Conservation (phyloP, 164 flowering plant genomes). For the Stephania japonica region DNA sequence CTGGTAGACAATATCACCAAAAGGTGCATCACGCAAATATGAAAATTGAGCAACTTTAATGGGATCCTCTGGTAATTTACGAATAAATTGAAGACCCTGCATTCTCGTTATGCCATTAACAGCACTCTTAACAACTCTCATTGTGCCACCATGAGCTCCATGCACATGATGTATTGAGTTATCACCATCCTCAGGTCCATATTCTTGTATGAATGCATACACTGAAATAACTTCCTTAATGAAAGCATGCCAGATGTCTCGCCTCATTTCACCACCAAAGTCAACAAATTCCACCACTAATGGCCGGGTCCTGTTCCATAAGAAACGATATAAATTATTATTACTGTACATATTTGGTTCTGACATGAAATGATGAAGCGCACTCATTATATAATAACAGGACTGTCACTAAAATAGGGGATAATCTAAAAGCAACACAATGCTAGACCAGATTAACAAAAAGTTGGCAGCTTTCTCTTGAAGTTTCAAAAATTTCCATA, state of each 20-base stretch:
- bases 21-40: conserved; percentile 63
- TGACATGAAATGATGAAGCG: no score
- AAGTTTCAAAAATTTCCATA: no score
- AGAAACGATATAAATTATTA: not conserved
- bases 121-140: conserved; percentile 51
- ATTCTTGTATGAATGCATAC: conserved; percentile 63
- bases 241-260: conserved; percentile 93
- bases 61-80: conserved; percentile 76
- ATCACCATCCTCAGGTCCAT: conserved; percentile 73
- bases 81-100: conserved; percentile 76
- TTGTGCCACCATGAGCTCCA: conserved; percentile 75
- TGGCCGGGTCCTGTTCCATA: conserved; percentile 47
- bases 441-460: no score
- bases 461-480: no score
- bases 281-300: conserved; percentile 92
- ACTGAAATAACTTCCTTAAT: conserved; percentile 71
- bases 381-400: no score
- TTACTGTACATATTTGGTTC: no score
- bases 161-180: conserved; percentile 47
- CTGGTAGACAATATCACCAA: conserved; percentile 74
- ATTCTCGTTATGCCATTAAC: conserved; percentile 66
- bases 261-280: conserved; percentile 87
- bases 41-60: conserved; percentile 77
- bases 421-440: no score
- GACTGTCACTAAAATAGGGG: no score